Evolutionary conservation across 352 stramenopile genomes (phyloP), one percentile per base, ranked within the genome.

Genomic region (Thalassiosira ordinaria): DNA sequence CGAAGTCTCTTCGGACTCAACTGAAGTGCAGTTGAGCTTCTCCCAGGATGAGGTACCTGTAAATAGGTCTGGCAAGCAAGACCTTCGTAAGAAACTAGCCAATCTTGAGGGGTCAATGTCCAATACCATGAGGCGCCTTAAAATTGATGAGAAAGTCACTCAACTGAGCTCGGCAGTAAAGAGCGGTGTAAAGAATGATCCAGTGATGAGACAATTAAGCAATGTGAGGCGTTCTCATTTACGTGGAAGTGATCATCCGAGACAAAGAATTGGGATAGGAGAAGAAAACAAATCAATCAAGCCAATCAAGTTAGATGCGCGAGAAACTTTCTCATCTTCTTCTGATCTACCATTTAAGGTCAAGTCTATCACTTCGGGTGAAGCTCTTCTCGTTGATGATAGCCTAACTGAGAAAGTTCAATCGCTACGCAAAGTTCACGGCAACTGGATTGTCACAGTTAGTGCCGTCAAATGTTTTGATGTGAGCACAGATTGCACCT

Each of bases 91-190:
- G 49, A 74, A 84, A 65, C 35, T 78, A 37, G 37, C 41, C 9
- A 78, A 74, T 20, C 39, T 84, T 9, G 69, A 84, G 60, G 63
- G 79, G 53, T 78, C 75, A 0, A 75, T 84, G 60, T 61, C 51
- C 3, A 69, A 61, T 35, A 79, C 76, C 11, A 70, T 85, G 63
- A 56, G 62, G 57, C 62, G 71, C 16, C 51, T 85, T 4, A 80
- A 85, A 47, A 78, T 85, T 33, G 78, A 85, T n/a, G 78, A 85
- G 39, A 85, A 81, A 39, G 27, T 85, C 16, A 78, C 56, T 65
- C 69, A 56, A 62, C 56, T 85, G 8, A 78, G 64, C 29, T 39
- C 71, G 31, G 78, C 71, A 27, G 65, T 85, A 31, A 80, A 77
- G 47, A 74, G 51, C 63, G 76, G 27, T 4, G 63, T 49, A 5